phyloP scores from a whole-genome alignment of 345 rosid genomes.

The Nasturtium officinale region DNA sequence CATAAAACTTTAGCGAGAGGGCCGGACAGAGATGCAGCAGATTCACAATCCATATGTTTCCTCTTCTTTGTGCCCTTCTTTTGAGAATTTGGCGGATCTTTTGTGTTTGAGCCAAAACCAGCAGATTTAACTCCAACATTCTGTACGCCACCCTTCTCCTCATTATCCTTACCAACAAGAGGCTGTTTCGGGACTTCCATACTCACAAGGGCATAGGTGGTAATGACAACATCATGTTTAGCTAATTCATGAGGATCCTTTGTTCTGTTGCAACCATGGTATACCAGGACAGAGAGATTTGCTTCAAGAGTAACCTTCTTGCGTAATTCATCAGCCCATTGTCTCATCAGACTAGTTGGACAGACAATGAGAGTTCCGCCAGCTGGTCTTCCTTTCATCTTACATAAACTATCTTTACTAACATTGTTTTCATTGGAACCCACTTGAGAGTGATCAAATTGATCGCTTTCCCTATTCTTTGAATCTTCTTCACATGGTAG shows the following conservation, averaged over 20 bases:
- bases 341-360: slow-evolving; percentile 86
- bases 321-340: slow-evolving; percentile 85
- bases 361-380: slow-evolving; percentile 92
- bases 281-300: slow-evolving; percentile 69
- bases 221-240: slow-evolving; percentile 84
- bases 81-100: slow-evolving; percentile 51
- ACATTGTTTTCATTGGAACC: slow-evolving; percentile 31
- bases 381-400: slow-evolving; percentile 67
- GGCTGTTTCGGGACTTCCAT: slow-evolving; percentile 89
- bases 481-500: slow-evolving; percentile 41
- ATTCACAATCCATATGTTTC: slow-evolving; percentile 51
- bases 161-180: slow-evolving; percentile 55
- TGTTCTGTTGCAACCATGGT: slow-evolving; percentile 81
- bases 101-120: slow-evolving; percentile 52
- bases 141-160: slow-evolving; percentile 51
- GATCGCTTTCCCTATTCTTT: slow-evolving; percentile 41
- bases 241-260: slow-evolving; percentile 71
- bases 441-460: slow-evolving; percentile 39
- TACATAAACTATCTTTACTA: slow-evolving; percentile 30
- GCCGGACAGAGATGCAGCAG: slow-evolving; percentile 55
- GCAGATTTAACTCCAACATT: slow-evolving; percentile 42
- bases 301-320: slow-evolving; percentile 69
- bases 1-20: slow-evolving; percentile 89
- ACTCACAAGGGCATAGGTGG: slow-evolving; percentile 88
- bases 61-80: slow-evolving; percentile 58